phyloP scores from a whole-genome alignment of 140 eudicot species.

The Bidens hawaiensis region DNA sequence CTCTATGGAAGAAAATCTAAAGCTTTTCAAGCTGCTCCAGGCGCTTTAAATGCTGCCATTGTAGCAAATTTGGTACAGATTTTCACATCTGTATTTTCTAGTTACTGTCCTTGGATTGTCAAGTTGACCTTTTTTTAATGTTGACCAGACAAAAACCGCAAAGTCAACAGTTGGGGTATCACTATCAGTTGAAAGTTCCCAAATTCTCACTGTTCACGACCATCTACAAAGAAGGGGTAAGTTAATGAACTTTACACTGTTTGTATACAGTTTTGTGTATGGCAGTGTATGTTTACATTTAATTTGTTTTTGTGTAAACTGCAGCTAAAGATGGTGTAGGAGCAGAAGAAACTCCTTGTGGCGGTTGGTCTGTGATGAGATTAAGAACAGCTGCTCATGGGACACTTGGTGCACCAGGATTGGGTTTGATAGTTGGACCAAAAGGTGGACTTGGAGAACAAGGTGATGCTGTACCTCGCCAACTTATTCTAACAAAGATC shows the following conservation, averaged over 20 bases:
- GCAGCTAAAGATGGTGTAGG: constrained; percentile 97
- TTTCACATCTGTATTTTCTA: not conserved
- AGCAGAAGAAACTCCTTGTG: constrained; percentile 92
- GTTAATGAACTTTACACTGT: constrained; percentile 6
- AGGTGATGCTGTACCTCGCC: constrained; percentile 97
- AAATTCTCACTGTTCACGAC: constrained; percentile 65
- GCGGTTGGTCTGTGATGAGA: constrained; percentile 94
- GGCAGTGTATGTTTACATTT: not conserved
- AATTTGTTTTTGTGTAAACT: constrained; percentile 16
- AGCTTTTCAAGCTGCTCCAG: constrained; percentile 96
- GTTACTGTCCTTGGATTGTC: not conserved
- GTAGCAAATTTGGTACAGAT: constrained; percentile 58
- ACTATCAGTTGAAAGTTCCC: constrained; percentile 69
- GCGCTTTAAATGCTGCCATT: constrained; percentile 63
- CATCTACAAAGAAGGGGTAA: constrained; percentile 83
- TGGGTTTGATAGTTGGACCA: constrained; percentile 79
- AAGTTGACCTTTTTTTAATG: constrained; percentile 11
- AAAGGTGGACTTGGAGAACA: constrained; percentile 97
- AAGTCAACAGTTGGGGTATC: constrained; percentile 78
- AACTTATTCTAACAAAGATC: constrained; percentile 77
- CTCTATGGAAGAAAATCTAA: constrained; percentile 95
- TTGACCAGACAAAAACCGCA: constrained; percentile 72
- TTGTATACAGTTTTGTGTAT: constrained; percentile 5
- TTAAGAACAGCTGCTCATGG: constrained; percentile 93
- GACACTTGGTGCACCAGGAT: constrained; percentile 54